Evolutionary conservation across 208 protist genomes (phyloP).

Genomic region (Leishmania gerbilli): DNA sequence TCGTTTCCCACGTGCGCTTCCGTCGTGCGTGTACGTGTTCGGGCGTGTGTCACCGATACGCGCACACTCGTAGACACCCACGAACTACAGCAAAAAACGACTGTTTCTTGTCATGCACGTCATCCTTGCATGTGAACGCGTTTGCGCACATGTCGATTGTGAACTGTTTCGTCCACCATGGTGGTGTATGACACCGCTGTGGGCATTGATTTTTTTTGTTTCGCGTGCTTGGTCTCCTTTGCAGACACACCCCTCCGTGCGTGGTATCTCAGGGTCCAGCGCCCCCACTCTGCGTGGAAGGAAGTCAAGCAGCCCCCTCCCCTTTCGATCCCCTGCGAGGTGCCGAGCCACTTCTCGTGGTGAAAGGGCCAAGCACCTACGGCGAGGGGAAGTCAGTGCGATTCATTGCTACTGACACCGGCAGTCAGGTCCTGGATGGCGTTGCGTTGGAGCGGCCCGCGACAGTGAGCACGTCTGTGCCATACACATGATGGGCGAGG

Average conservation of each 20-base stretch:
- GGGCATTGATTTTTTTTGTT: background rate
- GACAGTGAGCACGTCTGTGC: background rate
- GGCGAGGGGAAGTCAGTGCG: background rate
- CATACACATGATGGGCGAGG: background rate
- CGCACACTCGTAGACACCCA: background rate
- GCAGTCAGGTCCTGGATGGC: background rate
- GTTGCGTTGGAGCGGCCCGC: background rate
- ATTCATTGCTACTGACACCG: background rate
- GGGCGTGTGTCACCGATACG: background rate
- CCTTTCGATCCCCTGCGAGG: background rate
- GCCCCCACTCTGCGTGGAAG: background rate
- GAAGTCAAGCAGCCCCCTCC: background rate
- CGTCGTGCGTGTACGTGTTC: background rate
- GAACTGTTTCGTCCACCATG: background rate
- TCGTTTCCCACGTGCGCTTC: background rate
- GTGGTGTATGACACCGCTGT: background rate
- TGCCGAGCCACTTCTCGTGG: background rate
- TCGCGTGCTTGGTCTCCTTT: background rate
- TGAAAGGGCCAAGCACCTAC: background rate
- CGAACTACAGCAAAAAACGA: background rate
- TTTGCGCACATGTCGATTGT: background rate
- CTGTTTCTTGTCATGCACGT: background rate
- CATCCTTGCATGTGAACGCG: background rate
- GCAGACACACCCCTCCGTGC: background rate
- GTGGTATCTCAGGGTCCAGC: background rate